Evolutionary conservation across 768 basidiomycete genomes (phyloP).

Genomic region (Neoboletus magnificus): DNA sequence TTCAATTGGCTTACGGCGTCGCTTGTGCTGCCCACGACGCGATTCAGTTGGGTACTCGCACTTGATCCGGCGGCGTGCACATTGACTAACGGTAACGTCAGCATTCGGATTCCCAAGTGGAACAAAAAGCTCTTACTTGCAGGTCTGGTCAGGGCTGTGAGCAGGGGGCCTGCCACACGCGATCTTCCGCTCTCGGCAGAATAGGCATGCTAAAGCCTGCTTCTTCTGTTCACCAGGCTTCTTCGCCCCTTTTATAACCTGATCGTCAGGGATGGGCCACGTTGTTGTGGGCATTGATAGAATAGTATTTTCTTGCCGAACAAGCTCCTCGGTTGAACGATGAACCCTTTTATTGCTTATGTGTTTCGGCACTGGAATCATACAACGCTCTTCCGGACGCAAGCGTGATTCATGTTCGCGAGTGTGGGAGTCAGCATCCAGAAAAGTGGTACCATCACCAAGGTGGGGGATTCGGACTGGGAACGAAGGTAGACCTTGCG

Average conservation of each 20-base stretch:
- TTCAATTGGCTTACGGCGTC: conserved; percentile 31
- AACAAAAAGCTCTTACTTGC: conserved; percentile 41
- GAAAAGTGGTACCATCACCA: conserved; percentile 3
- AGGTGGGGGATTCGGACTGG: conserved; percentile 16
- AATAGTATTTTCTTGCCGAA: conserved; percentile 28
- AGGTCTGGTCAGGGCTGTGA: conserved; percentile 36
- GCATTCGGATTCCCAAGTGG: conserved; percentile 5
- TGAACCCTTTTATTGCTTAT: conserved; percentile 28
- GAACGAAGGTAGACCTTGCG: conserved; percentile 17
- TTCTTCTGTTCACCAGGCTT: conserved; percentile 40
- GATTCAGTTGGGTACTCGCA: conserved; percentile 51
- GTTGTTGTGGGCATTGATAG: conserved; percentile 27
- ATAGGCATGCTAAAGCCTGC: conserved; percentile 45
- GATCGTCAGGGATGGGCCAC: conserved; percentile 35
- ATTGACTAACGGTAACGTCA: conserved; percentile 38
- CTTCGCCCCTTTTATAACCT: conserved; percentile 31
- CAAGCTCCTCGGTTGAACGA: conserved; percentile 26
- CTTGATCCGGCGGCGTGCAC: conserved; percentile 42
- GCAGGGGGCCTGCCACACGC: conserved; percentile 44
- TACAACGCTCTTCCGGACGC: conserved; percentile 26
- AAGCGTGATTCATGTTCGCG: conserved; percentile 18
- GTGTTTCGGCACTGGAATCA: conserved; percentile 19
- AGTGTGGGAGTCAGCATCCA: conserved; percentile 15
- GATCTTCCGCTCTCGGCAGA: conserved; percentile 51
- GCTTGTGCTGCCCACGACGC: conserved; percentile 46